Base-by-base conservation (phyloP, 2,329 filamentous ascomycete species). In the Claviceps sp. region DNA sequence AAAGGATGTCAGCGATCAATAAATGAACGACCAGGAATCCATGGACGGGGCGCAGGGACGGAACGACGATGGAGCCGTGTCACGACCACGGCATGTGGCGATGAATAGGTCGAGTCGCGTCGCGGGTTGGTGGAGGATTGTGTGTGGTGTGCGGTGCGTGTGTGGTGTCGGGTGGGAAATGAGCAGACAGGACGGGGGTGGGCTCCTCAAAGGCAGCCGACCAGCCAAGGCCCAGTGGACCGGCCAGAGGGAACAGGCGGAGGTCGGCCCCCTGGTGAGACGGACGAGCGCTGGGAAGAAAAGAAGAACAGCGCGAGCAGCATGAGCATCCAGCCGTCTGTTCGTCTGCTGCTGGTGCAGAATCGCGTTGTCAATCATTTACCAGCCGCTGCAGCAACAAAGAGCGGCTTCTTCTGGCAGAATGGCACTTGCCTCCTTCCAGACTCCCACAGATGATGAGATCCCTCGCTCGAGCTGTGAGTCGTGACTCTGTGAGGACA, bases 31-130 rank as follows among this genome's bases (percentile, higher is more conserved):
- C 59, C 63, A 63, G 61, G 62, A 64, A 68, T 65, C 70, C 67
- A 70, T 70, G 62, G 67, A 67, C 62, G 58, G 30, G 57, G 59
- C 60, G 58, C 62, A 65, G 58, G 60, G 60, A 63, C 58, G 60
- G 60, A 57, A 72, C 71, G 64, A 62, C 73, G 64, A 70, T 70
- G 65, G 58, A 68, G 67, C 62, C 74, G 71, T 71, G 65, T 69
- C 70, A 74, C 70, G 71, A 70, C 65, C 63, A 59, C 58, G 57
- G 56, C 57, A 53, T 59, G 66, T 63, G 58, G 66, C 65, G 67
- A 67, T 67, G 65, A 61, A 62, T 60, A 55, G 56, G 59, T 59
- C 60, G 58, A 68, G 66, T 69, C 67, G 67, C 67, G 67, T 69
- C 67, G 67, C 67, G 67, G 62, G 61, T 67, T 67, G 65, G 66